Conservation (phyloP, 108 stramenopile species). For the Skeletonema menzelii region DNA sequence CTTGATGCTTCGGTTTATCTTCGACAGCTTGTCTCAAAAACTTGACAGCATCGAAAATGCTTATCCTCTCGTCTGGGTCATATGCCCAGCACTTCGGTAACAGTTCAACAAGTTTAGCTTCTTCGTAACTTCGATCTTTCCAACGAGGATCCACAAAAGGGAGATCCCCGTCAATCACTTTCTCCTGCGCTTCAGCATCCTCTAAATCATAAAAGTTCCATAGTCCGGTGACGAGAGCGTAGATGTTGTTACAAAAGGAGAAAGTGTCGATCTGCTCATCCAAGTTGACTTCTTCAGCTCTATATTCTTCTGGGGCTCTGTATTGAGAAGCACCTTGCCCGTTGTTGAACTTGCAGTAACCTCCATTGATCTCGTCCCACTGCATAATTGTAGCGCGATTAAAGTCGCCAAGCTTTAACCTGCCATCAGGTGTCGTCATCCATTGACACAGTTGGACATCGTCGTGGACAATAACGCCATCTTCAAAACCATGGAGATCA, state of each 20-base stretch:
- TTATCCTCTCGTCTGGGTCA: conserved; percentile 62
- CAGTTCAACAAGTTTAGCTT: conserved; percentile 65
- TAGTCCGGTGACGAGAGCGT: conserved; percentile 57
- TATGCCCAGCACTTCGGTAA: conserved; percentile 75
- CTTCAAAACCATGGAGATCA: conserved; percentile 67
- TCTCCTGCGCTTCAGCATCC: conserved; percentile 54
- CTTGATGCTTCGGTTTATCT: conserved; percentile 17
- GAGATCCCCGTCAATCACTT: conserved; percentile 51
- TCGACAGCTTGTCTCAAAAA: conserved; percentile 47
- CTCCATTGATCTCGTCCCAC: conserved; percentile 49
- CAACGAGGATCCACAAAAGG: conserved; percentile 71
- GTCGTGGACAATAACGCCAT: conserved; percentile 72
- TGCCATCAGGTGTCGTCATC: conserved; percentile 60
- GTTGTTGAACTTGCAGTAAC: conserved; percentile 75
- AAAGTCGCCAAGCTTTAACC: conserved; percentile 77
- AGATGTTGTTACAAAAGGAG: conserved; percentile 75
- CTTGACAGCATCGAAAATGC: conserved; percentile 66
- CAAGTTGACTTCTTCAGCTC: conserved; percentile 42
- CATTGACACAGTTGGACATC: conserved; percentile 85
- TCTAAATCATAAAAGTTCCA: conserved; percentile 72
- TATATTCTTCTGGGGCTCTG: conserved; percentile 72
- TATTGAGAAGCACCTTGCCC: conserved; percentile 58
- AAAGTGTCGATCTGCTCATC: conserved; percentile 80
- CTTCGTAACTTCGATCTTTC: conserved; percentile 56
- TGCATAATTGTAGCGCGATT: conserved; percentile 72